Base-by-base conservation (phyloP, 441 rosid genomes). In the Isatis lusitanica region DNA sequence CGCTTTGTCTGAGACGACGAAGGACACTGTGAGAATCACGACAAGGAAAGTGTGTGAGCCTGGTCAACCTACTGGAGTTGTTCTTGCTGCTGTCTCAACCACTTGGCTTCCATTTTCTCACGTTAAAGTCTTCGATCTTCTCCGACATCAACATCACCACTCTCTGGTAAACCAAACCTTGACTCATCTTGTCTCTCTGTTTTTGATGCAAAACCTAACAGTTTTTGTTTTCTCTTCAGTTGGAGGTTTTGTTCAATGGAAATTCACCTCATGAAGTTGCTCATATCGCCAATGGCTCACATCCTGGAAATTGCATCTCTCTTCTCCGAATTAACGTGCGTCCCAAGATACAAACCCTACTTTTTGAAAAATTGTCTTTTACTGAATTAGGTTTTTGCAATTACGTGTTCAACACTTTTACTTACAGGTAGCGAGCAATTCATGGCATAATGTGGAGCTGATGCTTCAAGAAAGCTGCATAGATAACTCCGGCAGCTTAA, bases 231-330 rank as follows among this genome's bases (percentile, higher is more conserved):
- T 35, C 38, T 35, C 5, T 68, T 55, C 68, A 93, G 90, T 73
- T 91, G 7, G 96, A 90, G 75, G 83, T 85, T 66, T 80, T 93
- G 79, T 87, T 90, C 42, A 93, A 87, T 81, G 97, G 97, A 46
- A 90, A 85, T 56, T 78, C 94, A 9, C 81, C 93, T 39, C 93
- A 86, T n/a, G 98, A 93, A 75, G 88, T 93, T 51, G 96, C 96
- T 79, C 96, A 91, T 72, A 90, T 93, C n/a, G 98, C 96, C 3
- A 88, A 88, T 70, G 97, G 97, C 35, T 85, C 97, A 67, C 92
- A 92, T 85, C 96, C 88, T 16, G 97, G 98, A 70, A 92, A 92
- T 28, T 87, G 91, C 85, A 88, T 94, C 57, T 94, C 96, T 70
- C 97, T 94, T 56, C 97, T 91, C 61, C 91, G 98, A 50, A 84